Base-by-base conservation (phyloP, 2,329 filamentous ascomycete genomes). In the Knoxdaviesia proteae region DNA sequence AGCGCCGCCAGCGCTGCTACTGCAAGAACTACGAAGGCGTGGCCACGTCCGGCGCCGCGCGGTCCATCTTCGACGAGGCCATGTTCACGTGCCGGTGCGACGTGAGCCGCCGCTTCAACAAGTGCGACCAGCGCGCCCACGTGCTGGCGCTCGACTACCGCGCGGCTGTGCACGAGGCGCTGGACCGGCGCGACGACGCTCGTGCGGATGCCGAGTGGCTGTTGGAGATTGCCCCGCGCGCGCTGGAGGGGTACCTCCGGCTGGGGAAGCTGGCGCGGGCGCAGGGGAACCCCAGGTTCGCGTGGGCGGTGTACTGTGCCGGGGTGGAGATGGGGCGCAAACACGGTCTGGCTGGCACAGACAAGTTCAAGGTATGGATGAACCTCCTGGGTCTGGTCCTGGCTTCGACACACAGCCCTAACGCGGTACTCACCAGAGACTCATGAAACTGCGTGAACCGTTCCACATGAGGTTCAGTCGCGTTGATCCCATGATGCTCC, bases 171-270 rank as follows among this genome's bases (percentile, higher is more conserved):
- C 62, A 61, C 43, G 59, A 63, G 44, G 55, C 55, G 29, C 49
- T 63, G 35, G 49, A 52, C 6, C 56, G 61, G 43, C 50, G 63
- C 3, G 56, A 54, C 5, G 56, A 57, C 30, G 62, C 62, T 9
- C 54, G 51, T 45, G 54, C 47, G 34, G 61, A 64, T 43, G 61
- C 62, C 6, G 58, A 61, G 48, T 64, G 61, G 60, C 56, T 64
- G 29, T 47, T 64, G 11, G 59, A 63, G 43, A 53, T 64, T 37
- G 58, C 61, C 5, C 62, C 62, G 29, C 52, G 54, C 34, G 49
- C 58, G 2, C 54, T 61, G 10, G 60, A 64, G 61, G 61, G 61
- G 6, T 64, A 64, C 45, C 53, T 64, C 6, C 57, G 62, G 3
- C 48, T 64, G 5, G 61, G 58, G 1, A 63, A 64, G 47, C 50